phyloP scores from a whole-genome alignment of 345 rosid genomes.

The Dipteronia sinensis region DNA sequence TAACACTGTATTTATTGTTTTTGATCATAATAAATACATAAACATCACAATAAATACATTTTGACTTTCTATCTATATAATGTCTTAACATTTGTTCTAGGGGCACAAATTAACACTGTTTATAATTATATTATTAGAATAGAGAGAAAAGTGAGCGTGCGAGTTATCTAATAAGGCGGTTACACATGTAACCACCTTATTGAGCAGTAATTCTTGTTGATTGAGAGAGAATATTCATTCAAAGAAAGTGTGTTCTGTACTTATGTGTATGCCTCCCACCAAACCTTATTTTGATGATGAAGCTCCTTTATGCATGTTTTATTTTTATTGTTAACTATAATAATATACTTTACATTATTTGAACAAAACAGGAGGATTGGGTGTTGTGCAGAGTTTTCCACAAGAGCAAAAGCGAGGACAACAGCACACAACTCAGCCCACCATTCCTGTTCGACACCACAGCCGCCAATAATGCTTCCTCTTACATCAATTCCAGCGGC shows the following conservation, averaged over 20 bases:
- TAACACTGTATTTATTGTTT: no score
- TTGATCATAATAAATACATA: no score
- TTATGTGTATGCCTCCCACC: neutral
- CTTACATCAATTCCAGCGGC: slow-evolving; percentile 14
- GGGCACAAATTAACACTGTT: no score
- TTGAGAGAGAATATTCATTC: slow-evolving; percentile 1
- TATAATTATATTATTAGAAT: neutral
- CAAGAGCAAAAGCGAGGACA: slow-evolving; percentile 58
- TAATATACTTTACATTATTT: neutral
- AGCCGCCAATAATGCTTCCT: slow-evolving; percentile 17
- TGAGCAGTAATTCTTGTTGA: neutral
- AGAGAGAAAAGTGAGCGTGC: neutral
- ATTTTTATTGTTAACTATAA: neutral
- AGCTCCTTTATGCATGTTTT: neutral
- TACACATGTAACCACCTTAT: slow-evolving; percentile 19
- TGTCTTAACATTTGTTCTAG: no score
- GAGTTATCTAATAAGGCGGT: slow-evolving; percentile 19
- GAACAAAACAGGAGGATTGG: slow-evolving; percentile 82
- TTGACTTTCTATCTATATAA: no score
- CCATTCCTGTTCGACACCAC: slow-evolving; percentile 33
- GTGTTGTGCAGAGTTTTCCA: slow-evolving; percentile 89
- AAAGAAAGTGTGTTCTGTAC: slow-evolving; percentile 14
- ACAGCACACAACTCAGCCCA: slow-evolving; percentile 28
- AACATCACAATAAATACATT: no score
- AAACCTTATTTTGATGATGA: neutral